Evolutionary conservation across 345 rosid species (phyloP), one percentile per base, ranked within the genome.

Genomic region (Diplotaxis tenuifolia): DNA sequence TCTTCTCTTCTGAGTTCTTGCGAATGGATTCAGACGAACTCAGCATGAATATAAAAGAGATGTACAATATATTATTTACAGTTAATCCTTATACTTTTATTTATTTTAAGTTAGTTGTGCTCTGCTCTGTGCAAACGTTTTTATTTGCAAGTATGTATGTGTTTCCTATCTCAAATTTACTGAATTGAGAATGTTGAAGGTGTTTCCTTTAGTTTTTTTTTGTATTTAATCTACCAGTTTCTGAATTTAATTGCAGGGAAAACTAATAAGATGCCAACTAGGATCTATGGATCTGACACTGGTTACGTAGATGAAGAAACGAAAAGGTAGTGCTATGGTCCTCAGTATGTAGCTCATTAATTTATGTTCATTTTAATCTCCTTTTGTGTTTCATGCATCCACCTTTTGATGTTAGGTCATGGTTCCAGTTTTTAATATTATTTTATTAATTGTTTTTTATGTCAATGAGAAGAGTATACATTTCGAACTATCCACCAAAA

Each of bases 401-500:
- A n/a, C n/a, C 15, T 68, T 21, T n/a, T 62, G 12, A 69, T 75
- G 53, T 22, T 28, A 62, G 69, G 6, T 62, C 23, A 9, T 29
- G 14, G 36, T 50, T 42, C 38, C 66, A 32, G 32, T 56, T 40
- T 56, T 31, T 64, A 23, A 76, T 70, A 40, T 6, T 70, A 5
- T 57, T 47, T 34, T 70, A 45, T 65, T 49, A 36, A 59, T 66
- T 49, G 59, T 50, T 18, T 52, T 64, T 65, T 71, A n/a, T 59
- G 8, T 62, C 28, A 56, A 52, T 20, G 70, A 53, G 23, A 63
- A 90, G 88, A 69, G 65, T 82, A 22, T 70, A 20, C 76, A 75
- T 83, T 47, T 19, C 79, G 75, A 53, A 56, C 47, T 95, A 92
- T 75, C 74, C 96, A 22, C 77, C 82, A 74, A 81, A 85, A 81